Evolutionary conservation across 129 eudicot species (phyloP).

Genomic region (Ambrosia artemisiifolia): DNA sequence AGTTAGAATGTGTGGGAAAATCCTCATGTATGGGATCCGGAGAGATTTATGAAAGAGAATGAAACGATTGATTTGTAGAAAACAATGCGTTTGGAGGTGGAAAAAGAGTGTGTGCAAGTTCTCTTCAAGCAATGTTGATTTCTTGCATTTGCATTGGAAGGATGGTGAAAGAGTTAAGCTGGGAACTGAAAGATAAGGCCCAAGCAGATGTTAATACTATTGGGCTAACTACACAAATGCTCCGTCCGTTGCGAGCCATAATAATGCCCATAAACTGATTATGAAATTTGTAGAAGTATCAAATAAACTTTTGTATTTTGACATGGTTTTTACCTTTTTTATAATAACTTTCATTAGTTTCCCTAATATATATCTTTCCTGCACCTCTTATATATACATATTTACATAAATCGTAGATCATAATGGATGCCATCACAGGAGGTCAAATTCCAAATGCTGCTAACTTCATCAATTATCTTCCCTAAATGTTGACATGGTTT

Average conservation of each 20-base stretch:
- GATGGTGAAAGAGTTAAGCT: slow-evolving; percentile 37
- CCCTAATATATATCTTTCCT: too few species aligned
- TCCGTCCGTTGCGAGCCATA: slow-evolving; percentile 23
- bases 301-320: background rate
- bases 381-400: too few species aligned
- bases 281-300: background rate
- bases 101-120: slow-evolving; percentile 54
- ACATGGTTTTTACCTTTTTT: background rate
- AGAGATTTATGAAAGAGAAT: slow-evolving; percentile 55
- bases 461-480: too few species aligned
- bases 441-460: too few species aligned
- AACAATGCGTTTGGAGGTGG: slow-evolving; percentile 71
- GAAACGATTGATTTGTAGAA: slow-evolving; percentile 52
- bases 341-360: too few species aligned
- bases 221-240: slow-evolving; percentile 35
- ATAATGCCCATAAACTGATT: slow-evolving; percentile 29
- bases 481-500: too few species aligned
- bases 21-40: slow-evolving; percentile 79
- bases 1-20: slow-evolving; percentile 62
- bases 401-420: too few species aligned
- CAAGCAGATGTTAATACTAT: slow-evolving; percentile 31
- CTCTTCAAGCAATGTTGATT: slow-evolving; percentile 44
- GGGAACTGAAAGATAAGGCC: slow-evolving; percentile 20
- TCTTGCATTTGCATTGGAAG: slow-evolving; percentile 37
- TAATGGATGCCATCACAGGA: too few species aligned